Evolutionary conservation across 805 yeast genomes (phyloP).

Genomic region (Kodamaea nitidulidarum): DNA sequence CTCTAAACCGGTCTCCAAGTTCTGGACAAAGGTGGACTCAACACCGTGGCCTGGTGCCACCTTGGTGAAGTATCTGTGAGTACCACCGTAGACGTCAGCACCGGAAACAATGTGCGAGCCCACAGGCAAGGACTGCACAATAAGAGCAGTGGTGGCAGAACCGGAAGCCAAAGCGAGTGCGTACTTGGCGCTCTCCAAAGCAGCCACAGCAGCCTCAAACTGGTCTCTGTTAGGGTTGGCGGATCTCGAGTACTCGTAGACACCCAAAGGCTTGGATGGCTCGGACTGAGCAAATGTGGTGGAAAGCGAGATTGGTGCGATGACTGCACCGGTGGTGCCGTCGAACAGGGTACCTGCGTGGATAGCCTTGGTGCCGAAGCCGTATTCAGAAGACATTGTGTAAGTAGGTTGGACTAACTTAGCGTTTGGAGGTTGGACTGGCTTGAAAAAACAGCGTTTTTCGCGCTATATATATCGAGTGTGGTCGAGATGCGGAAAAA

Average conservation of each 20-base stretch:
- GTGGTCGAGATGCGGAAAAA: not conserved
- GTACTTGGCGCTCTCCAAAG: constrained; percentile 70
- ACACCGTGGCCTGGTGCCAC: constrained; percentile 81
- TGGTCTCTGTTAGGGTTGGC: constrained; percentile 83
- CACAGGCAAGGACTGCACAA: constrained; percentile 67
- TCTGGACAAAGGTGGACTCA: constrained; percentile 59
- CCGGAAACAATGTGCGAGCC: constrained; percentile 73
- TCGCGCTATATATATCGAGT: not conserved
- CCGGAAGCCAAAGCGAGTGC: constrained; percentile 84
- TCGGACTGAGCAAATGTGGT: constrained; percentile 81
- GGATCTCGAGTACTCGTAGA: constrained; percentile 79
- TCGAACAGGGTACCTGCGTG: constrained; percentile 78
- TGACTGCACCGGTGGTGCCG: constrained; percentile 78
- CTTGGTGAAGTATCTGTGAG: constrained; percentile 84
- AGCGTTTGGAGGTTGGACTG: constrained; percentile 8
- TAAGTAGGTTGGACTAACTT: constrained; percentile 10
- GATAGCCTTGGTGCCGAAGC: constrained; percentile 77
- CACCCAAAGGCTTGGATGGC: constrained; percentile 75
- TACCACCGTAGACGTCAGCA: constrained; percentile 89
- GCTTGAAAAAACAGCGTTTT: not conserved
- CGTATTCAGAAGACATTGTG: constrained; percentile 23
- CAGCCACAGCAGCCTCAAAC: constrained; percentile 74
- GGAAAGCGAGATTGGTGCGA: constrained; percentile 76
- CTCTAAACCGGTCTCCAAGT: constrained; percentile 58
- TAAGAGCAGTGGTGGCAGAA: constrained; percentile 75